Evolutionary conservation across 305 asterid genomes (phyloP).

Genomic region (Rubia tinctorum): DNA sequence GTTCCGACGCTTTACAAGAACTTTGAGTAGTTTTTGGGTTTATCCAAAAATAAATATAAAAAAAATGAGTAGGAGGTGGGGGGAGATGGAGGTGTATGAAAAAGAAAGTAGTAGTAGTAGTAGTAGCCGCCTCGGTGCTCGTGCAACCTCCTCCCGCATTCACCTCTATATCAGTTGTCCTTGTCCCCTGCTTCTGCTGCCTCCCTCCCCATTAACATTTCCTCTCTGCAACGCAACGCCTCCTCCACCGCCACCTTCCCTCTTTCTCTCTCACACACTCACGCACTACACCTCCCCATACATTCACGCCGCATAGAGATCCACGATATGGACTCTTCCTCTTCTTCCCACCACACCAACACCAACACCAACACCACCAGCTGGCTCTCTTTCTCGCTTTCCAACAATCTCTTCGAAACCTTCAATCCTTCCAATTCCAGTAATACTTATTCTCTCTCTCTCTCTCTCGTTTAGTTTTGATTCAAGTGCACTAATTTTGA

Average conservation of each 20-base stretch:
- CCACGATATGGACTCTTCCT: conserved; percentile 55
- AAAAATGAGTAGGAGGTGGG: too few species aligned
- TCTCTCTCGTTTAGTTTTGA: not conserved
- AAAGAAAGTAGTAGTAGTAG: not conserved
- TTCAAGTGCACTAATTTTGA: conserved; percentile 7
- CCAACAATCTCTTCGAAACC: conserved; percentile 49
- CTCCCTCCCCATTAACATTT: not conserved
- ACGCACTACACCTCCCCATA: conserved; percentile 10
- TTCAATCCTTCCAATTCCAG: conserved; percentile 1
- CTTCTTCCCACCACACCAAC: conserved; percentile 23
- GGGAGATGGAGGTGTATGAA: not conserved
- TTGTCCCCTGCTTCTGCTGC: not conserved
- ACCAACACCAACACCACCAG: conserved; percentile 28
- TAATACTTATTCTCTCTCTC: not conserved
- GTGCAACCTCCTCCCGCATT: conserved; percentile 27
- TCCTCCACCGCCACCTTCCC: not conserved
- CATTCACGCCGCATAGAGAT: conserved; percentile 34
- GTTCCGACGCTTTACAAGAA: too few species aligned
- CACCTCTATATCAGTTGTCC: conserved; percentile 23
- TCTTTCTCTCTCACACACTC: conserved; percentile 5
- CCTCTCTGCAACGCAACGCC: not conserved
- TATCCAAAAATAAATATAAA: too few species aligned
- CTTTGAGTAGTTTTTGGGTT: too few species aligned
- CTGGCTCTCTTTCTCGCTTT: conserved; percentile 91
- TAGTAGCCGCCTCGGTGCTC: conserved; percentile 22